Evolutionary conservation across 495 filamentous ascomycete species (phyloP), one percentile per base, ranked within the genome.

Genomic region (Talaromyces borbonicus): DNA sequence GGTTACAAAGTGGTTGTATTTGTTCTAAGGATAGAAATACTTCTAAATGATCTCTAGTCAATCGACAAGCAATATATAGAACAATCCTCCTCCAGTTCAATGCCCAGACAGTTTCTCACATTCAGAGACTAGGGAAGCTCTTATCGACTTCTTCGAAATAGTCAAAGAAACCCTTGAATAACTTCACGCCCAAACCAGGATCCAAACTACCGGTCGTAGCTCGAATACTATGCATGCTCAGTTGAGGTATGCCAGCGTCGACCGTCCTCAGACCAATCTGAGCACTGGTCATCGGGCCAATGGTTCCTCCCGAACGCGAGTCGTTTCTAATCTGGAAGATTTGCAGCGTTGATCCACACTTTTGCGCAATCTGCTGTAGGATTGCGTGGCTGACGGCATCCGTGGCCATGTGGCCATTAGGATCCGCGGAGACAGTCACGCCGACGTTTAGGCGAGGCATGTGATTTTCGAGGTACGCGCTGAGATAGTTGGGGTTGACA

Each of bases 251-350:
- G 19, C 92, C 92, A 1, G 87, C 87, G 60, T 98, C 92, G 48
- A 92, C 81, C 1, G 88, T 81, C 36, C 88, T 70, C 59, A 93
- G 78, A 22, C 92, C 92, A 64, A 89, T 89, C 8, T 72, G 78
- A 11, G 77, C 70, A 49, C 79, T 85, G 32, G 94, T 72, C 83
- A 93, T 90, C 1, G 92, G 92, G 0, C 92, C 92, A n/a, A 96
- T 89, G 1, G 92, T 98, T 2, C 92, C 92, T 24, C 92, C 92
- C 52, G 77, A 83, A 25, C 92, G 71, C 6, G 70, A 79, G 60
- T 96, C 92, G 54, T 98, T 98, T 27, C 92, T 72, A 56, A 96
- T 95, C 70, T 95, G 89, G 72, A 96, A 96, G 9, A 90, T 68
- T 66, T 98, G 92, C 51, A 94, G 64, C 25, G 73, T 78, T 24